phyloP scores from a whole-genome alignment of 1,284 basidiomycete species.

The Sparassis latifolia region DNA sequence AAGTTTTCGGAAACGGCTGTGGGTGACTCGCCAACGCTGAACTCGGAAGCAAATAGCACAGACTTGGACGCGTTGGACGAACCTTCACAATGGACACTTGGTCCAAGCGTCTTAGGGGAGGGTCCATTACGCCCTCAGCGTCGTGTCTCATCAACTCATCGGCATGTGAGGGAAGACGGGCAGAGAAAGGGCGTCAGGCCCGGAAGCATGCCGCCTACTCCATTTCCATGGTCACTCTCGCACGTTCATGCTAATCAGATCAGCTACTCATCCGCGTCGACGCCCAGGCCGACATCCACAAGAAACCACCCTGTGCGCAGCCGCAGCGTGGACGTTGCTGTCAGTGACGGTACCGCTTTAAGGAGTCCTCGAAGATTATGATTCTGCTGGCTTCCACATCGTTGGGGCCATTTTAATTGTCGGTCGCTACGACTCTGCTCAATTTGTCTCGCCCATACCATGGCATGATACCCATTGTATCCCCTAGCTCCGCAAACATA shows the following conservation, averaged over 20 bases:
- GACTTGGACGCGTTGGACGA: not conserved
- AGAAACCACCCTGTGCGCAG: not conserved
- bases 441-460: too few species aligned
- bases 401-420: too few species aligned
- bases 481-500: too few species aligned
- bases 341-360: not conserved
- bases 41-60: not conserved
- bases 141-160: conserved; percentile 9
- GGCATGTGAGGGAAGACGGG: conserved; percentile 9
- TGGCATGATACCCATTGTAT: too few species aligned
- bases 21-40: not conserved
- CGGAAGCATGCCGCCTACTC: conserved; percentile 20
- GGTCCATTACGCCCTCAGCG: conserved; percentile 5
- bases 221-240: conserved; percentile 9
- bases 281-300: not conserved
- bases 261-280: not conserved
- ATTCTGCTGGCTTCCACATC: too few species aligned
- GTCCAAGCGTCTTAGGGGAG: not conserved
- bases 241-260: conserved; percentile 2
- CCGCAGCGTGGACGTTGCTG: conserved; percentile 1
- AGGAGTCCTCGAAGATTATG: too few species aligned
- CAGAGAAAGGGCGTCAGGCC: conserved; percentile 2
- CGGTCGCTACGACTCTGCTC: too few species aligned
- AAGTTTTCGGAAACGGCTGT: not conserved
- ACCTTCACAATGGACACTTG: not conserved